phyloP scores from a whole-genome alignment of 2,329 filamentous ascomycete species.

The Lasiodiplodia hormozganensis region DNA sequence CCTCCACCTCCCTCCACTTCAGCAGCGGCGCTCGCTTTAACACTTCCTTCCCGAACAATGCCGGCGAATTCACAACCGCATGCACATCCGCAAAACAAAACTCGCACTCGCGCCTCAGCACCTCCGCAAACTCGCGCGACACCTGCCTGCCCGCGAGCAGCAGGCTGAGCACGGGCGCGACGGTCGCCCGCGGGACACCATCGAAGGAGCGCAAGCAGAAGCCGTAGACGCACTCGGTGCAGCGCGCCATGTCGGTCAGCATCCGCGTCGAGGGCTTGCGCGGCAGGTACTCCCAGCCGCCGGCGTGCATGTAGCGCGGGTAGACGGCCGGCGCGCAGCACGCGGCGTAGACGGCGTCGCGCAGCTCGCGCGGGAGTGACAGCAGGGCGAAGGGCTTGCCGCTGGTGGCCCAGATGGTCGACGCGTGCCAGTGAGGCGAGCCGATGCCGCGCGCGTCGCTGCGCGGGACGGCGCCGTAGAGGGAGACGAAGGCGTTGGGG shows the following conservation, averaged over 20 bases:
- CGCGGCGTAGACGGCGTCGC: background rate
- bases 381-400: background rate
- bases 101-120: background rate
- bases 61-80: background rate
- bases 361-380: background rate
- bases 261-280: too few species aligned
- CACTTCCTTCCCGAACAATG: background rate
- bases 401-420: background rate
- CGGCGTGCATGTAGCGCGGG: too few species aligned
- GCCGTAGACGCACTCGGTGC: too few species aligned
- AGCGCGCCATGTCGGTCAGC: too few species aligned
- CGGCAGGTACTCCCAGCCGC: too few species aligned
- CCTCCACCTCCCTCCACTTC: too few species aligned
- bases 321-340: background rate
- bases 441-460: background rate
- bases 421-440: background rate
- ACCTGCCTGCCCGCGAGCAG: background rate
- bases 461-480: background rate
- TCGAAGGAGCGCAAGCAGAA: rapidly evolving
- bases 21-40: too few species aligned
- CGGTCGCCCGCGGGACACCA: rapidly evolving
- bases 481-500: background rate
- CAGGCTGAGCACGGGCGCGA: background rate
- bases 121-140: background rate
- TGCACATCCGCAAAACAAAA: background rate